Percentiles rank a stretch among this genome's conserved stretches.
Conservation (phyloP, 257 asterid genomes). For the Solanum lycopersicoides region DNA sequence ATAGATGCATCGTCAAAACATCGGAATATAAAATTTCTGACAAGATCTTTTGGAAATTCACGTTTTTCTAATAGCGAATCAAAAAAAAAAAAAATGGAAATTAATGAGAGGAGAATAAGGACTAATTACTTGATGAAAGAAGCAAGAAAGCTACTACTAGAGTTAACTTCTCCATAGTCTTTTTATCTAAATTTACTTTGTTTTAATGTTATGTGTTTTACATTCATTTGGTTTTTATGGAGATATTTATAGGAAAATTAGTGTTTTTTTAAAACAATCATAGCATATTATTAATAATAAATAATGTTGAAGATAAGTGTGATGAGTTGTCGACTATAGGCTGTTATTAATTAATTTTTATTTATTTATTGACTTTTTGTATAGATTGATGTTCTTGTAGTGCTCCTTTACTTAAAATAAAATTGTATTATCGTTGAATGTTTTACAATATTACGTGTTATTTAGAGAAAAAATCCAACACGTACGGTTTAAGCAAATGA, state of each 20-base stretch:
- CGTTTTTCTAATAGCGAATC: background rate
- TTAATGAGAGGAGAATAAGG: background rate
- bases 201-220: background rate
- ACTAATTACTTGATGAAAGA: background rate
- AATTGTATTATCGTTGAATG: background rate
- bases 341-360: background rate
- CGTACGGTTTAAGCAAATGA: background rate
- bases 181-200: background rate
- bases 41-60: background rate
- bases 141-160: background rate
- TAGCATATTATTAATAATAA: background rate
- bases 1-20: background rate
- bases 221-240: background rate
- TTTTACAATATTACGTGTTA: background rate
- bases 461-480: background rate
- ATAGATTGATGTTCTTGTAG: background rate
- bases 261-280: background rate
- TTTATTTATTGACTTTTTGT: background rate
- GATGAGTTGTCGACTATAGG: background rate
- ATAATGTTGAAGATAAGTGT: background rate
- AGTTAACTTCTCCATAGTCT: background rate
- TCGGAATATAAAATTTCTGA: background rate
- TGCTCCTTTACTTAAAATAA: background rate
- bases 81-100: background rate
- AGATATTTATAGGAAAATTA: background rate